These are phyloP conservation scores for Agaricus subrufescens DNA, from an alignment of 768 basidiomycete species.

Conservation along the genomic window DNA sequence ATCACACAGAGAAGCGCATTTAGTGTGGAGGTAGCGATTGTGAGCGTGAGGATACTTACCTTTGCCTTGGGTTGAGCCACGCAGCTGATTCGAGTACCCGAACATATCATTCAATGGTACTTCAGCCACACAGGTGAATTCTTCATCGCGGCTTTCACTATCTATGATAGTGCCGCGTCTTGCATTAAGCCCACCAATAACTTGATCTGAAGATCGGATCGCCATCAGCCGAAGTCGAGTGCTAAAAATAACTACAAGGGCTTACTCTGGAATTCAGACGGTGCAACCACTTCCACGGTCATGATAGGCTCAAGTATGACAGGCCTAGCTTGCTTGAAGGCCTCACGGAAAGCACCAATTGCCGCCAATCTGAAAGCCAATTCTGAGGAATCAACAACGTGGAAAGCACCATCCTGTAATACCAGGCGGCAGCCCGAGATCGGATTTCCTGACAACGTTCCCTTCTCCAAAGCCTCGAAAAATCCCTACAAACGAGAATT, in stretches of 20 bases:
- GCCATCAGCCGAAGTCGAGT: neutral
- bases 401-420: conserved; percentile 87
- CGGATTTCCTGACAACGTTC: conserved; percentile 81
- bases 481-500: conserved; percentile 62
- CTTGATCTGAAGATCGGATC: conserved; percentile 46
- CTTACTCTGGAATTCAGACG: conserved; percentile 89
- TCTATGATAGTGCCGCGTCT: conserved; percentile 93
- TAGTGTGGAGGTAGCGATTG: too few relatives aligned
- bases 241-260: conserved; percentile 4
- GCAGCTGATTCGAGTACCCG: conserved; percentile 88
- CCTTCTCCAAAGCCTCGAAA: conserved; percentile 90
- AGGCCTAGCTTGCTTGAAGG: conserved; percentile 69
- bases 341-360: conserved; percentile 90
- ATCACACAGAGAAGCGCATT: neutral
- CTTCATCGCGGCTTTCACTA: conserved; percentile 94
- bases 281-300: conserved; percentile 96
- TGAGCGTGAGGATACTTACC: conserved; percentile 55
- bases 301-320: conserved; percentile 97
- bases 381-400: conserved; percentile 95
- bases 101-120: conserved; percentile 99
- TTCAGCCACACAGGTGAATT: conserved; percentile 88
- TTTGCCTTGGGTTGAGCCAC: conserved; percentile 96
- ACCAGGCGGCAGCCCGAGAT: conserved; percentile 85
- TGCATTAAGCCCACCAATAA: conserved; percentile 91
- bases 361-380: conserved; percentile 90